Conservation (phyloP, 441 rosid species). For the Lepidium campestre region DNA sequence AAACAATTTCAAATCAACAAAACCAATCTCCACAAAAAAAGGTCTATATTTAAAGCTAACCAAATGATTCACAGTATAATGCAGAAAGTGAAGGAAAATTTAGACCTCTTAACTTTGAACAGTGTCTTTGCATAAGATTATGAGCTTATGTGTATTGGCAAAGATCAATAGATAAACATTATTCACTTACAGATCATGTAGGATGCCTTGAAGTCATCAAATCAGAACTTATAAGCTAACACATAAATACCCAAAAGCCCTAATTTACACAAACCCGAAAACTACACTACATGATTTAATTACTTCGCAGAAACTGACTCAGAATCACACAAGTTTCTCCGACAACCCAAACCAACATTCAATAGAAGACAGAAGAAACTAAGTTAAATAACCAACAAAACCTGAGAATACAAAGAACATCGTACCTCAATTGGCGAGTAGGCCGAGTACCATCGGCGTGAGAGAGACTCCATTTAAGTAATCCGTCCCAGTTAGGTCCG, state of each 20-base stretch:
- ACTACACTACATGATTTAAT: background rate
- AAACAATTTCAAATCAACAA: slow-evolving; percentile 1
- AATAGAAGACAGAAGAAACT: background rate
- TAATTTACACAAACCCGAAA: background rate
- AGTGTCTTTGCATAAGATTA: background rate
- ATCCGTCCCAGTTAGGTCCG: slow-evolving; percentile 86
- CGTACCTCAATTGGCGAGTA: slow-evolving; percentile 53
- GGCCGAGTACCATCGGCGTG: slow-evolving; percentile 31
- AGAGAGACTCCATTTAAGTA: slow-evolving; percentile 84
- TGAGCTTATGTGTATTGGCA: background rate
- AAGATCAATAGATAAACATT: too few relatives aligned
- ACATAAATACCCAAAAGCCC: background rate
- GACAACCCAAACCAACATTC: background rate
- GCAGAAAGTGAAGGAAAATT: background rate
- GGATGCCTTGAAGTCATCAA: too few relatives aligned
- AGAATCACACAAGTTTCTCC: background rate
- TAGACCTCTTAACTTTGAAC: background rate
- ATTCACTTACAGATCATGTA: too few relatives aligned
- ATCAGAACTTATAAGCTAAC: background rate
- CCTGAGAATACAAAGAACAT: background rate
- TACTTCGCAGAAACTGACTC: background rate
- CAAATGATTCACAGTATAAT: background rate
- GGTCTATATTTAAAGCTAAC: background rate
- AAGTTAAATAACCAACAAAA: background rate
- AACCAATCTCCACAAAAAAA: background rate